Evolutionary conservation across 2,329 filamentous ascomycete genomes (phyloP), one percentile per base, ranked within the genome.

Genomic region (Claviceps sp.): DNA sequence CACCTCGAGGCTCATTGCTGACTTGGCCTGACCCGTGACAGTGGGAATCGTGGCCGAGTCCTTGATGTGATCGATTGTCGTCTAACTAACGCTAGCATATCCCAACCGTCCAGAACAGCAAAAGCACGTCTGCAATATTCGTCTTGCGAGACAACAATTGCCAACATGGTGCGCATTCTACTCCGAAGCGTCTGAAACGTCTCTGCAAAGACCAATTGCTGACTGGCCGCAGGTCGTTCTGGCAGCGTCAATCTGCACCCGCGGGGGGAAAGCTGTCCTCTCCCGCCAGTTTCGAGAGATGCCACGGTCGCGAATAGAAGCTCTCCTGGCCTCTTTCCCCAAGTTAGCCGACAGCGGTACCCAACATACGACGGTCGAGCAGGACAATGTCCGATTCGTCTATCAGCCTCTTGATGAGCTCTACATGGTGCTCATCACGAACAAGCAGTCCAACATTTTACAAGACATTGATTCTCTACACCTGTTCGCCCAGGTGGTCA

Each of bases 371-470:
- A 98, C 88, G 5, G 90, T 97, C 63, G 93, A 98, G 72, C 90
- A 97, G 72, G 94, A 98, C 75, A 97, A 95, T 74, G 93, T 98
- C 65, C 91, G 93, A 73, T 98, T 96, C 67, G 93, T 98, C 54
- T 98, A 98, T 76, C 93, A 98, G 70, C 94, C 93, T 55, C 79
- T 98, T 58, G 94, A 98, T 72, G 94, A 98, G 75, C 84, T 98
- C 58, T 98, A 98, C 79, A 97, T 98, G 82, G 91, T 98, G 59
- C 82, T 98, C 64, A 97, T 98, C 72, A 98, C 94, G 69, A 98
- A 98, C 77, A 87, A 89, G 63, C 93, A 97, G 76, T 97, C 91
- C 70, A 98, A 98, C 72, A 98, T 98, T 61, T 79, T 98, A 49
- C 93, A 98, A 73, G 93, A 98, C 70, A 98, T 98, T 69, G 93